Evolutionary conservation across 164 flowering plant genomes (phyloP), one percentile per base, ranked within the genome.

Genomic region (Sedum album): DNA sequence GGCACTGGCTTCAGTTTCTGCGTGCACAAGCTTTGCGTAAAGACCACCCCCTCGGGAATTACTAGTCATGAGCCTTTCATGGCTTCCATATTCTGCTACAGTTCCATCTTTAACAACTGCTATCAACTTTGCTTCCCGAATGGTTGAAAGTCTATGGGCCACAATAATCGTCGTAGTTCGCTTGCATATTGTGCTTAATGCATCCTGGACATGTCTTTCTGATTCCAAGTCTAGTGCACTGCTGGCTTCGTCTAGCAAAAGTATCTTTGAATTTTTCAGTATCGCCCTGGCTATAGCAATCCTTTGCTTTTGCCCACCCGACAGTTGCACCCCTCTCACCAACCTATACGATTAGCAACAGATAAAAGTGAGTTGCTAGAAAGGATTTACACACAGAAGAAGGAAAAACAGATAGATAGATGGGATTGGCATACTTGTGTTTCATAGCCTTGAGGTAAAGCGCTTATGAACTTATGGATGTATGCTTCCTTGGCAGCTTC

Each of bases 151-250:
- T 31, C 96, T 71, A 63, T 89, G 92, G 7, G 95, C 92, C 48
- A 89, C 89, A 6, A 84, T 76, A 31, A 89, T 75, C 2, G 92
- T 87, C 17, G 90, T 89, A 67, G 86, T 76, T 31, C 71, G 60
- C 69, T 73, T 82, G 0, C 85, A 78, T 0, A 76, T 76, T 76
- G 75, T 82, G 77, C 65, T 80, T 17, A 87, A 36, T 38, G 92
- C 92, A 26, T 81, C 78, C 72, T 89, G 89, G 46, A 89, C 81
- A 18, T 85, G 88, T 66, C 73, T 82, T 74, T 87, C 92, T 36
- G 95, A 89, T 70, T 89, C 92, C 79, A 85, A 69, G 77, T 89
- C 90, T 75, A 89, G 41, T 15, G 92, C 92, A 73, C 92, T 89
- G 74, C 90, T 87, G 36, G 92, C 91, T n/a, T n/a, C n/a, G n/a